Percentiles rank a stretch among this genome's conserved stretches.
Evolutionary conservation across 352 stramenopile genomes (phyloP).

Genomic region (Phytopythium kandeliae): DNA sequence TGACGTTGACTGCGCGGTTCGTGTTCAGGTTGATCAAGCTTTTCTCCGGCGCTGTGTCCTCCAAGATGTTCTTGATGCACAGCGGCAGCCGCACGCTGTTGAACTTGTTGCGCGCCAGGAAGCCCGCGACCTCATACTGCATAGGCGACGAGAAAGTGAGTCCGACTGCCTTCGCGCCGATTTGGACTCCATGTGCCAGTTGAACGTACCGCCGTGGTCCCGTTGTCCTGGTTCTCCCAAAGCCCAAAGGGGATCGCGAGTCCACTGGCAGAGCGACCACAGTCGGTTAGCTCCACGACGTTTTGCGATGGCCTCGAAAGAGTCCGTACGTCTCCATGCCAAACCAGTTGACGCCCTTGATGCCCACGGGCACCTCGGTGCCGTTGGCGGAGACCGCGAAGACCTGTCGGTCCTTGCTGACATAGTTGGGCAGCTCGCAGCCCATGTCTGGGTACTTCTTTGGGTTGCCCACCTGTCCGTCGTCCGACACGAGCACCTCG

Average conservation of each 20-base stretch:
- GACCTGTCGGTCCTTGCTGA: constrained; percentile 55
- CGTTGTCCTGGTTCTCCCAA: constrained; percentile 67
- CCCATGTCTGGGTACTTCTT: constrained; percentile 46
- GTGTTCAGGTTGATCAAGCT: constrained; percentile 55
- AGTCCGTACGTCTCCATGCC: constrained; percentile 65
- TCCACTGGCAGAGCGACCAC: constrained; percentile 11
- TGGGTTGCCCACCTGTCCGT: constrained; percentile 50
- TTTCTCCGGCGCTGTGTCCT: constrained; percentile 33
- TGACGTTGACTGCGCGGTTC: constrained; percentile 66
- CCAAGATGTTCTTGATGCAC: constrained; percentile 49
- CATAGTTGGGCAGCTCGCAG: constrained; percentile 54
- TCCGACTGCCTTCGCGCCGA: too few species aligned
- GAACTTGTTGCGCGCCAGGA: constrained; percentile 67
- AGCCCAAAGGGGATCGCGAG: constrained; percentile 57
- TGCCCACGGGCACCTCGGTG: constrained; percentile 38
- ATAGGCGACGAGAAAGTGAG: background rate
- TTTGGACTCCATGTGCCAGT: too few species aligned
- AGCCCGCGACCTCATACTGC: constrained; percentile 55
- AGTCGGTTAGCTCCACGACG: too few species aligned
- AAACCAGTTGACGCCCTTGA: constrained; percentile 77
- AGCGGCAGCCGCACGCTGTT: constrained; percentile 57
- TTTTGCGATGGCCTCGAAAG: too few species aligned
- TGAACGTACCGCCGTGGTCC: constrained; percentile 41
- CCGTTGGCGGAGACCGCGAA: constrained; percentile 40
- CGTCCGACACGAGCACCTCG: constrained; percentile 31